Base-by-base conservation (phyloP, 2,329 filamentous ascomycete species). In the Ophidiomyces ophidiicola region DNA sequence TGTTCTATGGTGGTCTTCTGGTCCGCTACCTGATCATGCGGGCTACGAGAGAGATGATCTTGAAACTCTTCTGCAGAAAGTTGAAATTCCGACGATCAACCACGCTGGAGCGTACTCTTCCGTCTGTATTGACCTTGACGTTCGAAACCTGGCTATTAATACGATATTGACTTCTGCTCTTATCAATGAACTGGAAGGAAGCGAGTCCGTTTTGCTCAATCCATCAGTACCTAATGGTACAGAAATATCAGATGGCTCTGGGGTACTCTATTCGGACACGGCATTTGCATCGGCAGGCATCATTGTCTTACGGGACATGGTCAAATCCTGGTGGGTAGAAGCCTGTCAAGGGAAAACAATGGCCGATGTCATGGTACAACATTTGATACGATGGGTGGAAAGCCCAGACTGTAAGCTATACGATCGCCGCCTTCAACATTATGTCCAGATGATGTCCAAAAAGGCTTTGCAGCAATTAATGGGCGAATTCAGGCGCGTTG, bases 391-490 rank as follows among this genome's bases (percentile, higher is more conserved):
- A 47, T 99, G 92, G 92, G 86, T 96, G 1, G 86, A 94, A 58
- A 90, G 80, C 46, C 84, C 88, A 0, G 81, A 83, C 34, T 94
- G 87, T 0, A 94, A 88, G 62, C 78, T 99, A 42, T 98, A 96
- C 56, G 92, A 99, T 61, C 78, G 82, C 3, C 85, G 87, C 4
- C 63, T 99, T 47, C 86, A 96, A 55, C 90, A 94, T 66, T 96
- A 98, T 54, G 87, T 99, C 39, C 88, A 94, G 59, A 90, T 94
- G 76, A 92, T 98, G 81, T 94, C 86, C 23, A 82, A 84, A 48
- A 98, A 98, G 60, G 90, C 92, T 0, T 83, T 98, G 48, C 83
- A 94, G 55, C 88, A 96, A 60, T 74, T 99, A 24, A 94, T 98
- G 82, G 82, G 80, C 0, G 90, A 98, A 56, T 98, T 98, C 65